These are phyloP conservation scores for Clathrospora elynae DNA, from an alignment of 2,329 filamentous ascomycete species.

Conservation along the genomic window DNA sequence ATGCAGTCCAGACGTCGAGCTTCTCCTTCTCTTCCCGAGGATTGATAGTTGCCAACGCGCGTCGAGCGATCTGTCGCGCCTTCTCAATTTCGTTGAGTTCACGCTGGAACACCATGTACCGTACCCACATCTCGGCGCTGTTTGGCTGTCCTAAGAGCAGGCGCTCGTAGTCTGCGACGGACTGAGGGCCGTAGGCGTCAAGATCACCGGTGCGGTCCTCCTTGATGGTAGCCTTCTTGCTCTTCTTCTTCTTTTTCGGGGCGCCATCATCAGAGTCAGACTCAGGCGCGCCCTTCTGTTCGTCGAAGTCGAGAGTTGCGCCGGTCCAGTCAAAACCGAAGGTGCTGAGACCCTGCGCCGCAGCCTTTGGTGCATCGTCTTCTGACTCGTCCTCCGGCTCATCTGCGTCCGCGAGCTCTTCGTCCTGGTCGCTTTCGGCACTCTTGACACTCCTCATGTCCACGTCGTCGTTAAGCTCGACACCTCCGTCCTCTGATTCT, in stretches of 20 bases:
- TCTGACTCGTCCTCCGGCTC: slow-evolving; percentile 44
- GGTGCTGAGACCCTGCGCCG: slow-evolving; percentile 63
- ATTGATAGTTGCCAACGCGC: slow-evolving; percentile 88
- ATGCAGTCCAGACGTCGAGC: slow-evolving; percentile 91
- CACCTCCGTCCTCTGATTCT: slow-evolving; percentile 52
- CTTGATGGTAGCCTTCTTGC: slow-evolving; percentile 75
- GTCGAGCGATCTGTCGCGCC: slow-evolving; percentile 86
- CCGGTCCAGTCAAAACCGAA: slow-evolving; percentile 90
- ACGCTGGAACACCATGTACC: slow-evolving; percentile 99
- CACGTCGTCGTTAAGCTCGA: slow-evolving; percentile 48
- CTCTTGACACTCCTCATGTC: slow-evolving; percentile 54
- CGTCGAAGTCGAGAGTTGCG: slow-evolving; percentile 57
- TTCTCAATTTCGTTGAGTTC: slow-evolving; percentile 87
- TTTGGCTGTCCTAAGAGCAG: slow-evolving; percentile 90
- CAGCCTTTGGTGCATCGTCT: slow-evolving; percentile 17
- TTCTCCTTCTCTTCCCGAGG: slow-evolving; percentile 91
- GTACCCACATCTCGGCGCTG: slow-evolving; percentile 90
- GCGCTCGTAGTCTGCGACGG: slow-evolving; percentile 89
- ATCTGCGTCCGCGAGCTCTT: slow-evolving; percentile 41
- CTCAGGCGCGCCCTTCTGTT: slow-evolving; percentile 60
- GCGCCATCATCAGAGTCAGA: slow-evolving; percentile 59
- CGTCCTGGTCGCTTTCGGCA: slow-evolving; percentile 41
- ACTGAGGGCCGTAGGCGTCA: slow-evolving; percentile 85
- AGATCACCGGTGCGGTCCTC: slow-evolving; percentile 92
- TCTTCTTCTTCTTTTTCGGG: slow-evolving; percentile 69